Evolutionary conservation across 2,329 filamentous ascomycete genomes (phyloP), one percentile per base, ranked within the genome.

Genomic region (Fusarium secorum): DNA sequence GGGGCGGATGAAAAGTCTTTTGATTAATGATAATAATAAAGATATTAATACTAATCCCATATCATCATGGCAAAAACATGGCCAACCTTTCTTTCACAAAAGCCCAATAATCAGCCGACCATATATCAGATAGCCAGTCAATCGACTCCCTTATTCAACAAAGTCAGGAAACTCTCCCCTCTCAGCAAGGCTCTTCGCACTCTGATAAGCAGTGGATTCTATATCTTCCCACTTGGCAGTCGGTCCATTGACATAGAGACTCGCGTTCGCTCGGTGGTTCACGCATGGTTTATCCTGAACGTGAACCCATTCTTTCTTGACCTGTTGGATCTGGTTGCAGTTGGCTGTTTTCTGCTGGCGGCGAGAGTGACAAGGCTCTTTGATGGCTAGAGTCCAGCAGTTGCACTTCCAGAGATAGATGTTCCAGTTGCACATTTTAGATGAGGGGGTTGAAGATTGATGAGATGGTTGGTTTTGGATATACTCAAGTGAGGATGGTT

Each of bases 371-470:
- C 70, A 73, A 7, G 42, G 36, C 24, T 61, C 56, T 45, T 70
- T 73, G 15, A 71, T 28, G n/a, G 38, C 28, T 11, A 71, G 28
- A 0, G 56, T 26, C 28, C 55, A 58, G 48, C 70, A 71, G 39
- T 56, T 48, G 36, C 70, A 72, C 11, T 46, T 54, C 55, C 46
- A 72, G 17, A 71, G 58, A 11, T 61, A 65, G 13, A 73, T 44
- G 14, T 65, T 36, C 70, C 70, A 72, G 22, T 72, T 58, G 30
- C 70, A 72, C 70, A 72, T 72, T 9, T 10, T 65, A 3, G 14
- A 11, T 11, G 10, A 33, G 15, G 9, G 9, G 10, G 7, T 20
- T 39, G 32, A 11, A 4, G 32, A n/a, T 36, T 11, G 48, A 22
- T 30, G 14, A 15, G 60, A 49, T 42, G 22, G 8, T 26, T 44